Percentiles rank a stretch among this genome's conserved stretches.
Conservation (phyloP, 106 monocot species). For the Gastrodia elata region DNA sequence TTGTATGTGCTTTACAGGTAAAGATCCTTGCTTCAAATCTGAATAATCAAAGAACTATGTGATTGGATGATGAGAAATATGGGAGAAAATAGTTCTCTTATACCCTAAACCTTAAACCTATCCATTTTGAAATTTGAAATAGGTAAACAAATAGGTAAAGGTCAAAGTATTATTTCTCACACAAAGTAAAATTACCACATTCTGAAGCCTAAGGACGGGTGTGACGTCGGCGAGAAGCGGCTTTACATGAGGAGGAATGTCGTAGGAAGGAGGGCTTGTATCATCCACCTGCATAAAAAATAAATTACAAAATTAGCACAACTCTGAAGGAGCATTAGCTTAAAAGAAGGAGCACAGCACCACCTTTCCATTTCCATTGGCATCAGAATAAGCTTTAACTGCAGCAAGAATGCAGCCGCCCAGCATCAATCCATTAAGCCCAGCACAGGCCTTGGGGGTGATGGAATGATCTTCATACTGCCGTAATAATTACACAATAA, state of each 20-base stretch:
- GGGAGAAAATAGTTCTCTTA: background rate
- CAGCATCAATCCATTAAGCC: conserved; percentile 87
- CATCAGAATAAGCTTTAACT: conserved; percentile 47
- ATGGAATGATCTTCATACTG: conserved; percentile 73
- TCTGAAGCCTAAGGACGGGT: conserved; percentile 60
- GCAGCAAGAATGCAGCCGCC: conserved; percentile 57
- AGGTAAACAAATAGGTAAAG: too few species aligned
- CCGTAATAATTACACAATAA: conserved; percentile 4
- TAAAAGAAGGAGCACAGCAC: conserved; percentile 18
- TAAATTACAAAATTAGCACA: background rate
- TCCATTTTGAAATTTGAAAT: too few species aligned
- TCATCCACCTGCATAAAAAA: conserved; percentile 29
- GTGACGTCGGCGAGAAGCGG: conserved; percentile 60
- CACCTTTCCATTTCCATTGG: conserved; percentile 27
- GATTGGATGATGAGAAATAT: background rate
- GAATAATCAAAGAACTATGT: too few species aligned
- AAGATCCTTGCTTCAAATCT: too few species aligned
- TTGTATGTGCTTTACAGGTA: too few species aligned
- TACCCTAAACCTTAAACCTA: too few species aligned
- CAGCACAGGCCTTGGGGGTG: conserved; percentile 75
- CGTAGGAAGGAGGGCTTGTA: conserved; percentile 38
- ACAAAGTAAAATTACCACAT: conserved; percentile 60
- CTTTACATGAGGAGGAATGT: conserved; percentile 59
- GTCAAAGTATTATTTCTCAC: too few species aligned
- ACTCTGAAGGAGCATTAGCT: background rate